Evolutionary conservation across 495 filamentous ascomycete species (phyloP).

Genomic region (Jackrogersella multiformis): DNA sequence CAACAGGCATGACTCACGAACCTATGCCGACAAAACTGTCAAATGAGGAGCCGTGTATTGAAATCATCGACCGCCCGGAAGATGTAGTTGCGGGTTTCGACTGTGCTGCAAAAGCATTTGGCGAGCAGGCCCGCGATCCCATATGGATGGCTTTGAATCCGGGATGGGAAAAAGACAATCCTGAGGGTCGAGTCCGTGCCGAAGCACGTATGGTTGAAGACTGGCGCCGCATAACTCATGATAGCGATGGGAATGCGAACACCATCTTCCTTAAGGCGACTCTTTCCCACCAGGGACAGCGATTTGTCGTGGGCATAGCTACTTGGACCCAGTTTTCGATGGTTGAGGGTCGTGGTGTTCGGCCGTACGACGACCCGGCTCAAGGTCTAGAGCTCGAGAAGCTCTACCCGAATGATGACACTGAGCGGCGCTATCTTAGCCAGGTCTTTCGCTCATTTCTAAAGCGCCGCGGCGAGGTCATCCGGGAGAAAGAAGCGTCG

Average conservation of each 20-base stretch:
- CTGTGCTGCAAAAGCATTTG: conserved; percentile 49
- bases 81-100: conserved; percentile 34
- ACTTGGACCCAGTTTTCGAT: conserved; percentile 50
- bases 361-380: conserved; percentile 38
- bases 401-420: conserved; percentile 50
- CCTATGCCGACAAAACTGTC: neutral
- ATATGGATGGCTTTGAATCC: conserved; percentile 57
- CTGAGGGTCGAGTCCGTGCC: conserved; percentile 43
- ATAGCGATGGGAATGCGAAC: conserved; percentile 51
- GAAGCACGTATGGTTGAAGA: conserved; percentile 44
- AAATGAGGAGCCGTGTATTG: conserved; percentile 21
- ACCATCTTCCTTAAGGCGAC: conserved; percentile 57
- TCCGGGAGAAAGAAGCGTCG: conserved; percentile 41
- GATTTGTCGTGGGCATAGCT: conserved; percentile 51
- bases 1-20: conserved; percentile 16
- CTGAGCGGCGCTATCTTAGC: conserved; percentile 50
- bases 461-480: conserved; percentile 45
- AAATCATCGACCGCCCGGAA: conserved; percentile 32
- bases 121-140: conserved; percentile 50
- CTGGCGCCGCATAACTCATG: conserved; percentile 43
- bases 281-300: conserved; percentile 37
- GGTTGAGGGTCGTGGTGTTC: conserved; percentile 51
- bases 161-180: conserved; percentile 50
- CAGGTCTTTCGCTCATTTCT: conserved; percentile 47
- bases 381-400: conserved; percentile 39